Evolutionary conservation across 768 basidiomycete genomes (phyloP).

Genomic region (Lepiota subincarnata): DNA sequence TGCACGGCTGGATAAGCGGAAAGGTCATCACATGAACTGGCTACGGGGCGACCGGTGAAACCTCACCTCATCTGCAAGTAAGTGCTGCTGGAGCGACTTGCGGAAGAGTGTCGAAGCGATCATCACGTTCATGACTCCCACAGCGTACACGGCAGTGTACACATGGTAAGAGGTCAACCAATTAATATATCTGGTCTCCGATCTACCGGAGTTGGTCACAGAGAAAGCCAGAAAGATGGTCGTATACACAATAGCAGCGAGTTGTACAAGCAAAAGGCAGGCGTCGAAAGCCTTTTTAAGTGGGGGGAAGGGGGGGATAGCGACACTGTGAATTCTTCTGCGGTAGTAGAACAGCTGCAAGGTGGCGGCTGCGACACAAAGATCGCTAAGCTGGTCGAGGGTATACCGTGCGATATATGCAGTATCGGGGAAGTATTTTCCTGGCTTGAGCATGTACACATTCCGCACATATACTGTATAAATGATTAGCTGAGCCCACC

Average conservation of each 20-base stretch:
- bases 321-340: neutral
- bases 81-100: neutral
- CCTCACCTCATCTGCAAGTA: slow-evolving; percentile 1
- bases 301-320: neutral
- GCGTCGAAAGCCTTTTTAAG: neutral
- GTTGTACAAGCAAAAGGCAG: neutral
- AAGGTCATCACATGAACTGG: neutral
- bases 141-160: neutral
- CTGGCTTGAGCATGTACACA: neutral
- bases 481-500: slow-evolving; percentile 5
- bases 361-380: neutral
- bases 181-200: neutral
- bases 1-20: neutral
- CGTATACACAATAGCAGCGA: neutral
- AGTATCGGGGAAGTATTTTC: neutral
- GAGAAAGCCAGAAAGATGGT: neutral
- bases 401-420: neutral
- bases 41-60: neutral
- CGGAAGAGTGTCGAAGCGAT: neutral
- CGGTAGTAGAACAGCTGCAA: slow-evolving; percentile 6
- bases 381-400: neutral
- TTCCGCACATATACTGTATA: neutral
- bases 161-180: slow-evolving; percentile 4
- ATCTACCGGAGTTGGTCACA: neutral
- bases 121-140: neutral